phyloP scores from a whole-genome alignment of 768 basidiomycete species.

The Cubamyces sp. region DNA sequence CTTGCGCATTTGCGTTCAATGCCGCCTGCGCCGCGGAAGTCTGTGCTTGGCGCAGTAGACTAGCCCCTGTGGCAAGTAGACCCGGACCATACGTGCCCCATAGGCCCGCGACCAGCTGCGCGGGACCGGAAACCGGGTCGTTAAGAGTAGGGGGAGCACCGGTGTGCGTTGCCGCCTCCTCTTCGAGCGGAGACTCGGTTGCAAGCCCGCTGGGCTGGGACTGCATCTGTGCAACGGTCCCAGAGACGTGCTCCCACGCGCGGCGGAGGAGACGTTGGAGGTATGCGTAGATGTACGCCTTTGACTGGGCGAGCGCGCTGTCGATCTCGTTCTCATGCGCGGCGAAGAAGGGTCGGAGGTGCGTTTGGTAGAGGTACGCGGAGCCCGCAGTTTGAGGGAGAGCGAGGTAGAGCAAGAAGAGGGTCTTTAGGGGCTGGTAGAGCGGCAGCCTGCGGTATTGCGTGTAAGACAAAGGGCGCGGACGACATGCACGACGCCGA shows the following conservation, averaged over 20 bases:
- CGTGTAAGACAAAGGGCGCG: constrained; percentile 8
- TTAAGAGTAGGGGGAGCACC: constrained; percentile 49
- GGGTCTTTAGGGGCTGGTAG: constrained; percentile 79
- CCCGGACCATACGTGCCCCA: constrained; percentile 83
- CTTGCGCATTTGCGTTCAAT: constrained; percentile 16
- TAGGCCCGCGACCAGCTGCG: constrained; percentile 64
- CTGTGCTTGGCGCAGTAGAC: constrained; percentile 58
- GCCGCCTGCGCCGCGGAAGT: constrained; percentile 41
- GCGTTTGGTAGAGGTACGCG: constrained; percentile 77
- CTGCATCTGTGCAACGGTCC: constrained; percentile 50
- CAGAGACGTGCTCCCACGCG: constrained; percentile 67
- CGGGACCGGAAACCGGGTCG: constrained; percentile 65
- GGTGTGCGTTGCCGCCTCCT: constrained; percentile 31
- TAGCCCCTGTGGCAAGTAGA: constrained; percentile 69
- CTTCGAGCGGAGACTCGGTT: constrained; percentile 25
- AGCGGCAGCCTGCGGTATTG: constrained; percentile 74
- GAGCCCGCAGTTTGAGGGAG: constrained; percentile 90
- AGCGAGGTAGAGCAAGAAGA: constrained; percentile 88
- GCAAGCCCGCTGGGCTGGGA: constrained; percentile 16
- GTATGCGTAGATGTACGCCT: constrained; percentile 60
- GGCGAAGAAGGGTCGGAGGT: constrained; percentile 83
- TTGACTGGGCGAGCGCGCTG: constrained; percentile 68
- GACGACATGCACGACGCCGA: constrained; percentile 1
- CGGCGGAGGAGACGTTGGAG: constrained; percentile 64
- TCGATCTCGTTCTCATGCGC: constrained; percentile 88